These are phyloP conservation scores for Candida suzukii DNA, from an alignment of 805 yeast genomes.

Conservation along the genomic window DNA sequence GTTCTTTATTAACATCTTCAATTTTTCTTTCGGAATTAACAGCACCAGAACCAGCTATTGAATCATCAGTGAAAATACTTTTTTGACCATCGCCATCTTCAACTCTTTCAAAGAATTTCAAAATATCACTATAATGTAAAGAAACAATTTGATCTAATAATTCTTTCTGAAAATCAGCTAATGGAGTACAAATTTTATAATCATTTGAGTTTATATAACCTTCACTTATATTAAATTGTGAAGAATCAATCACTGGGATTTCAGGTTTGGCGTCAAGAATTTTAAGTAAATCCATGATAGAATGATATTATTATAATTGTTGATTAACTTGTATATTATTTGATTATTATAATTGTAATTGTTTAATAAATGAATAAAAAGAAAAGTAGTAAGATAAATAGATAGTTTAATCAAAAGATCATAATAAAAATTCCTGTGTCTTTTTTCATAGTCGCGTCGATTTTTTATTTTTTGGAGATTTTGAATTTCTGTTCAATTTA, in stretches of 20 bases:
- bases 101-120: constrained; percentile 71
- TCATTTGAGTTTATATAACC: constrained; percentile 43
- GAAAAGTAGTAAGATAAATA: too few species aligned
- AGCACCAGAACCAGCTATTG: too few species aligned
- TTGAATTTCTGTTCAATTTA: too few species aligned
- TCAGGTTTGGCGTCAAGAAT: constrained; percentile 82
- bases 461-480: too few species aligned
- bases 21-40: too few species aligned
- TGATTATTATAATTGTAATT: too few species aligned
- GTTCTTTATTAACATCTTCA: constrained; percentile 38
- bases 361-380: too few species aligned
- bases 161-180: constrained; percentile 82
- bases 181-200: constrained; percentile 73
- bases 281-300: constrained; percentile 67
- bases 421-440: too few species aligned
- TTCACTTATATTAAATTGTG: constrained; percentile 30
- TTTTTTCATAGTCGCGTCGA: too few species aligned
- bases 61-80: constrained; percentile 4
- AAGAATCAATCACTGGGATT: constrained; percentile 64
- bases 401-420: too few species aligned
- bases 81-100: constrained; percentile 28
- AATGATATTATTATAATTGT: too few species aligned
- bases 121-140: constrained; percentile 82
- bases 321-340: too few species aligned
- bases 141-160: constrained; percentile 88